Conservation (phyloP, 805 yeast species). For the Myxozyma geophila region DNA sequence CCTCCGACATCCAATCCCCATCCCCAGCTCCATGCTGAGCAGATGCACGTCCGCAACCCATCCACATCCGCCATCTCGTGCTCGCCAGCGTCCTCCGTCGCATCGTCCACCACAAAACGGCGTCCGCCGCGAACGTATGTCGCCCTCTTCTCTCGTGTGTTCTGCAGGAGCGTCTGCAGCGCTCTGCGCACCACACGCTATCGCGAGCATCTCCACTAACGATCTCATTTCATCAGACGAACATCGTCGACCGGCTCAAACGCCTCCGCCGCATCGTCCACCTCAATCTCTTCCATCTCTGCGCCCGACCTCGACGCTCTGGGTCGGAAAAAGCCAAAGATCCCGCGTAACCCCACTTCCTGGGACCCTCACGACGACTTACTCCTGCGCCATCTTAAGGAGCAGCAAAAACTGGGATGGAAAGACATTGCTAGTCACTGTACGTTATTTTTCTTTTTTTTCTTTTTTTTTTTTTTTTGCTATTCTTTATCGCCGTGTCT, state of each 20-base stretch:
- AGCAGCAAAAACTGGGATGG: conserved; percentile 85
- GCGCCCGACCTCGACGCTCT: conserved; percentile 33
- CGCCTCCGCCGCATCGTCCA: conserved; percentile 26
- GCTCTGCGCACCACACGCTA: not conserved
- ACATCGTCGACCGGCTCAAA: conserved; percentile 34
- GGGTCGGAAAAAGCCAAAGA: conserved; percentile 36
- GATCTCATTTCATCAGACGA: conserved; percentile 16
- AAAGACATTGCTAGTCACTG: conserved; percentile 79
- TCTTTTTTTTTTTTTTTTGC: not conserved
- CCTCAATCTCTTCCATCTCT: conserved; percentile 24
- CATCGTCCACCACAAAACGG: conserved; percentile 27
- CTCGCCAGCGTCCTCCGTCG: conserved; percentile 5
- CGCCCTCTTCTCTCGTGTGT: not conserved
- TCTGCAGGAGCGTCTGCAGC: not conserved
- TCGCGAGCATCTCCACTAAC: not conserved
- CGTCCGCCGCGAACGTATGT: conserved; percentile 30
- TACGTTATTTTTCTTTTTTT: conserved; percentile 15
- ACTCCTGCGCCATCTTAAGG: conserved; percentile 73
- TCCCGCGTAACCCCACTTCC: conserved; percentile 53
- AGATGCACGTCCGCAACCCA: conserved; percentile 14
- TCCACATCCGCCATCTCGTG: conserved; percentile 16
- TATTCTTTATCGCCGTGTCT: not conserved
- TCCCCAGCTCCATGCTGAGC: conserved; percentile 5
- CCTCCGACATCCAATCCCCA: conserved; percentile 2
- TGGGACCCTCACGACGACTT: conserved; percentile 84